These are phyloP conservation scores for Podaxis sp. DNA, from an alignment of 768 basidiomycete genomes.

Conservation along the genomic window DNA sequence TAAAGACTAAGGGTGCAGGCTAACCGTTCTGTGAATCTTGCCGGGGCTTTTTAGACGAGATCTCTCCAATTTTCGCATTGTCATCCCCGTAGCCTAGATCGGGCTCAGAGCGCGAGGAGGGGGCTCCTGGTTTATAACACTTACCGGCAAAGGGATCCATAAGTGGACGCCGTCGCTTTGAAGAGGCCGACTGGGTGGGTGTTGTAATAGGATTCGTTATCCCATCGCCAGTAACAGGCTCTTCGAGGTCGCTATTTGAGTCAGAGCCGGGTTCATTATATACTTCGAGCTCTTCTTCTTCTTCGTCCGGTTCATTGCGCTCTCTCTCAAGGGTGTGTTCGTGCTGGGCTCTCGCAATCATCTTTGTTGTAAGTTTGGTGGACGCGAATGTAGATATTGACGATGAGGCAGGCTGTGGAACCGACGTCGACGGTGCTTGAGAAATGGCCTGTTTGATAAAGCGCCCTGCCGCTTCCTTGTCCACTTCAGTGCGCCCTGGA, in stretches of 20 bases:
- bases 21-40: neutral
- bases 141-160: conserved; percentile 69
- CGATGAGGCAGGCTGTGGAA: conserved; percentile 19
- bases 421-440: conserved; percentile 43
- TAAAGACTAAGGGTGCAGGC: neutral
- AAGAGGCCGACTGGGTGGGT: neutral
- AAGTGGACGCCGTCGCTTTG: conserved; percentile 46
- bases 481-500: conserved; percentile 46
- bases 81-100: conserved; percentile 33
- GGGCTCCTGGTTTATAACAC: neutral
- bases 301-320: conserved; percentile 38
- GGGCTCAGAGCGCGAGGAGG: neutral
- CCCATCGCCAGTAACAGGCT: conserved; percentile 12
- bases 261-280: conserved; percentile 29
- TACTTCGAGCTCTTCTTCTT: conserved; percentile 33
- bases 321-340: conserved; percentile 51
- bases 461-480: conserved; percentile 74
- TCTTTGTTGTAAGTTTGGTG: conserved; percentile 63
- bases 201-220: conserved; percentile 9
- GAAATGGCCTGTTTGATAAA: conserved; percentile 85
- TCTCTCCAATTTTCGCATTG: neutral
- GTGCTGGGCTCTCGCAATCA: conserved; percentile 65
- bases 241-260: conserved; percentile 19
- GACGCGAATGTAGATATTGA: conserved; percentile 35
- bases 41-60: conserved; percentile 9